Base-by-base conservation (phyloP, 768 basidiomycete species). In the Lactarius deliciosus region DNA sequence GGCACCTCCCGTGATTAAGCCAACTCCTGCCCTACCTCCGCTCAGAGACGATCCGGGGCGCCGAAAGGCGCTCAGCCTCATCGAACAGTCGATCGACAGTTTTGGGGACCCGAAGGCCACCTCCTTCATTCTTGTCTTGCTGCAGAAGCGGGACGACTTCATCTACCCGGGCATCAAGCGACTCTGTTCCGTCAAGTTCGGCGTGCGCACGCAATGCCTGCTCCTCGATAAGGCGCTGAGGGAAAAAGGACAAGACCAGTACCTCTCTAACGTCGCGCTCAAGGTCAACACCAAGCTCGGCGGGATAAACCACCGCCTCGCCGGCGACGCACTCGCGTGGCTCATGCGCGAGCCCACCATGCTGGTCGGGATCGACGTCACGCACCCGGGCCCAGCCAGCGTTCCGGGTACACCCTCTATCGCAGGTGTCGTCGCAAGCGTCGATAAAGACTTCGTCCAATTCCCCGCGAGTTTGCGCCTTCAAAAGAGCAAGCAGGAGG, bases 221-320 rank as follows among this genome's bases (percentile, higher is more conserved):
- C 81, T 85, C 32, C 75, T 87, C 11, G 72, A 69, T 7, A 92
- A 91, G 73, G 88, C 87, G 9, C 73, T 89, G 7, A 77, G 74
- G 7, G 81, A 84, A 1, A 72, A 70, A 60, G 85, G 85, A 68
- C 89, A 90, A 71, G 87, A 90, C 64, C 90, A 92, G 69, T 94
- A 94, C 73, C 83, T 92, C 63, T 89, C 91, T 11, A 94, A 92
- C 68, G 85, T 92, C 41, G 89, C 89, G 0, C 76, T 94, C 63
- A 94, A 94, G 71, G 82, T 91, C 9, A 94, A 94, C 71, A 86
- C 86, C 40, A 94, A 94, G 75, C 84, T 93, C 1, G 90, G 91
- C 5, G 92, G 92, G 0, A 77, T 88, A 25, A 94, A 94, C 70
- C 92, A 94, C 75, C 68, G 81, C 59, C 77, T 92, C 11, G 87